Evolutionary conservation across 768 basidiomycete genomes (phyloP), one percentile per base, ranked within the genome.

Genomic region (Rhodotorula taiwanensis): DNA sequence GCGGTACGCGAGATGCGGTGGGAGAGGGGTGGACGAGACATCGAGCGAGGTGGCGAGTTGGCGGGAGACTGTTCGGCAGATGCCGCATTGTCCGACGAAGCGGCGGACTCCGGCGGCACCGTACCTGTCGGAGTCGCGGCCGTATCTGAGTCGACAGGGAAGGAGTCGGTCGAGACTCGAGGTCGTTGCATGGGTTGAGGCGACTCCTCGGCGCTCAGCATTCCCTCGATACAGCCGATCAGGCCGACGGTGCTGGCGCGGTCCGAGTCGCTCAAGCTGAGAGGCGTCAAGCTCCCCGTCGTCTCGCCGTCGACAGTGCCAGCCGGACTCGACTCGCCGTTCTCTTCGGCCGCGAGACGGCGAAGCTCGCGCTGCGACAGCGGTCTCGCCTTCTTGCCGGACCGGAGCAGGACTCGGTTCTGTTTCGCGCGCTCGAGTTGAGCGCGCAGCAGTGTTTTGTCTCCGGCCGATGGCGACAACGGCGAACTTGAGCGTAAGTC

Each of bases 401-500:
- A 7, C 5, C 34, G 51, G 34, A 52, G 33, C 33, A 52, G 51
- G 2, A 52, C 51, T 3, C 33, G 33, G 20, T 31, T 52, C 14
- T 5, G 13, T 6, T 18, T 36, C 34, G 51, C 51, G 9, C 51
- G 51, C 14, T 52, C 51, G 23, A 52, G 34, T 10, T 30, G 51
- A 7, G 34, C 25, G 13, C n/a, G 33, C 23, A 52, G 51, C 14
- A 52, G 33, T n/a, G 51, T 52, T 34, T 52, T 52, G 10, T 52
- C 51, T 21, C n/a, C 51, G n/a, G 33, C 51, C 10, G 51, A 36
- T 31, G 51, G 51, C n/a, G 51, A 52, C 9, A 36, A 13, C 10
- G 51, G 51, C n/a, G 51, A 52, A 4, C 31, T 34, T n/a, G 51
- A 52, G 30, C 23, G 20, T 23, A 52, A 34, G 34, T 52, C 51